Evolutionary conservation across 2,329 filamentous ascomycete species (phyloP), one percentile per base, ranked within the genome.

Genomic region (Neofusicoccum umdonicola): DNA sequence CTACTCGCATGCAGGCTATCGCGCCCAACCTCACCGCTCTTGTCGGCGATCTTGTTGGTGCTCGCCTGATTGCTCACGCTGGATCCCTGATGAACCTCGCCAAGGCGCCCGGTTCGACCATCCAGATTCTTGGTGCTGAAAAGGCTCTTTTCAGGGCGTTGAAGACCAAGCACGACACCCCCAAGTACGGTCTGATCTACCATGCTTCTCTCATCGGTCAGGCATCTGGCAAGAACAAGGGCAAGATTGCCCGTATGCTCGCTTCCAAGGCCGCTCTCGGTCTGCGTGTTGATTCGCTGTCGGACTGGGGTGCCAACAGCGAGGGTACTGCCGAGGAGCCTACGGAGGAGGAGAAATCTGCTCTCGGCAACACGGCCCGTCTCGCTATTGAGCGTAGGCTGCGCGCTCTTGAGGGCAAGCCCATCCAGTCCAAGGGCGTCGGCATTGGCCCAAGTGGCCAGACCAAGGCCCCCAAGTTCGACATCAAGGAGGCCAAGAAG

Each of bases 121-220:
- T 99, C 70, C 95, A 99, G 84, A 97, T 99, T 74, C 88, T 98
- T 64, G 95, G 95, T 83, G 95, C 95, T 66, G 95, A 99, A 83
- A 99, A 99, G 86, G 95, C 95, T 7, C 88, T 99, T 50, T 99
- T 99, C 89, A 89, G 95, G 74, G 95, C 95, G 19, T 85, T 99
- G 68, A 99, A 99, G 87, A 99, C 95, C 57, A 98, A 99, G 86
- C 94, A 98, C 80, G 93, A 97, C 76, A 99, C 95, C 44, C 95
- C 95, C 76, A 99, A 98, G 81, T 99, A 98, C 74, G 95, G 95
- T 62, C 87, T 99, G 51, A 96, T 99, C 69, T 96, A 79, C 69
- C 77, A 79, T 68, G 77, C 77, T 15, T 78, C 76, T 34, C 87
- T 99, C 48, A 95, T 99, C 67, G 95, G 95, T 50, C 95, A 99